Evolutionary conservation across 1,139 yeast species (phyloP).

Genomic region (Taiozyma sp.): DNA sequence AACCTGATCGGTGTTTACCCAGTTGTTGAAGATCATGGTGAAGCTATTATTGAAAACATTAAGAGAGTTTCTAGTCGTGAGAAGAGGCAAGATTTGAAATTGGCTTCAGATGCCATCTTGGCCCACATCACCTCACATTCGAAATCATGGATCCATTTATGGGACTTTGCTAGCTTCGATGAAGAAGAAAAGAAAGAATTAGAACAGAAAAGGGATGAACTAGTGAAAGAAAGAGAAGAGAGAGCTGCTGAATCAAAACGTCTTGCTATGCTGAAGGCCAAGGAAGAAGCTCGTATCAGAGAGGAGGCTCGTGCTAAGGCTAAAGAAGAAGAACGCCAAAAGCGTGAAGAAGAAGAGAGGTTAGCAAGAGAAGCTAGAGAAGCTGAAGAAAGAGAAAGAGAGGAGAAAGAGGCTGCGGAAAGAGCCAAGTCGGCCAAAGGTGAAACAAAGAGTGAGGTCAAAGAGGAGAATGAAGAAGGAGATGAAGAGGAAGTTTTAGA

Average conservation of each 20-base stretch:
- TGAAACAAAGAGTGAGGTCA: neutral
- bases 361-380: neutral
- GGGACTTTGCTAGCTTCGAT: constrained; percentile 51
- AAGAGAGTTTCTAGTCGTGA: constrained; percentile 49
- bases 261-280: constrained; percentile 6
- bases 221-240: constrained; percentile 23
- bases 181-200: constrained; percentile 29
- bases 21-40: constrained; percentile 63
- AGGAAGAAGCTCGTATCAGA: constrained; percentile 3
- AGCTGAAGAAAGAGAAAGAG: neutral
- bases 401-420: constrained; percentile 1
- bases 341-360: constrained; percentile 3
- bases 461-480: neutral
- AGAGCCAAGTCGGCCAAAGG: neutral
- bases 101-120: constrained; percentile 72
- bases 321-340: constrained; percentile 13
- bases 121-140: constrained; percentile 66
- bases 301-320: constrained; percentile 6
- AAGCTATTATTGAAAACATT: constrained; percentile 43
- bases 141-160: constrained; percentile 49
- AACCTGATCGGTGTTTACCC: constrained; percentile 67
- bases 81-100: constrained; percentile 71
- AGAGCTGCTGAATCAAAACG: constrained; percentile 21
- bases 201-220: constrained; percentile 22
- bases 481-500: neutral